phyloP scores from a whole-genome alignment of 495 filamentous ascomycete species.

The Aspergillus steynii region DNA sequence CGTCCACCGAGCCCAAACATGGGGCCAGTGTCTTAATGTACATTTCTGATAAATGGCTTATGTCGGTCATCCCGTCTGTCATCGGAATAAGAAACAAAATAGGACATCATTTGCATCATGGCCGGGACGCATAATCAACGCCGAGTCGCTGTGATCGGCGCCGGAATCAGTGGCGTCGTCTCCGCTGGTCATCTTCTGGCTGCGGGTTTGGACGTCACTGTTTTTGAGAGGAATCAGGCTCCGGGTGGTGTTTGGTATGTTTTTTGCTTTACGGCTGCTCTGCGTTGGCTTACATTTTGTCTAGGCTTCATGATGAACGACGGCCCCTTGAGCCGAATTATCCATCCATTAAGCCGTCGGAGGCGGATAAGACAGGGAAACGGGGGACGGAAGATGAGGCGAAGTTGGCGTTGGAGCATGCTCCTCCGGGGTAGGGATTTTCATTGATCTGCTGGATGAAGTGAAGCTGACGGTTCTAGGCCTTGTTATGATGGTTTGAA shows the following conservation, averaged over 20 bases:
- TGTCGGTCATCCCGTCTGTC: no score
- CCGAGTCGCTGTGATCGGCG: constrained; percentile 66
- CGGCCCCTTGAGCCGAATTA: constrained; percentile 57
- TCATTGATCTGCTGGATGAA: neutral
- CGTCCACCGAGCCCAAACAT: neutral
- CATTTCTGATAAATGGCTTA: no score
- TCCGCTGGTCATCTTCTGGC: constrained; percentile 61
- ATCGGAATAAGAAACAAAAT: neutral
- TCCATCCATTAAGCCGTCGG: constrained; percentile 51
- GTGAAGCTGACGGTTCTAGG: constrained; percentile 24
- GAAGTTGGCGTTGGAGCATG: constrained; percentile 38
- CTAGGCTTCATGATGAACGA: constrained; percentile 59
- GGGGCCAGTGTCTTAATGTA: no score
- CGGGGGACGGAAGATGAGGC: constrained; percentile 24
- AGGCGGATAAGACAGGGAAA: constrained; percentile 27
- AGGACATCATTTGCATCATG: constrained; percentile 2
- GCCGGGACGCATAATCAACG: constrained; percentile 10
- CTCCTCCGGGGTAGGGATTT: constrained; percentile 48
- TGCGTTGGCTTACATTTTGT: neutral
- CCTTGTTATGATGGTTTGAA: constrained; percentile 60
- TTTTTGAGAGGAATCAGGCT: constrained; percentile 61
- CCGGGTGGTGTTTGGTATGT: constrained; percentile 64
- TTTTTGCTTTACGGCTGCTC: no score
- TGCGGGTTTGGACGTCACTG: constrained; percentile 58
- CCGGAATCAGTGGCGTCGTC: constrained; percentile 67